Percentiles rank a stretch among this genome's conserved stretches.
Evolutionary conservation across 352 stramenopile species (phyloP).

Genomic region (Phytopythium boreale): DNA sequence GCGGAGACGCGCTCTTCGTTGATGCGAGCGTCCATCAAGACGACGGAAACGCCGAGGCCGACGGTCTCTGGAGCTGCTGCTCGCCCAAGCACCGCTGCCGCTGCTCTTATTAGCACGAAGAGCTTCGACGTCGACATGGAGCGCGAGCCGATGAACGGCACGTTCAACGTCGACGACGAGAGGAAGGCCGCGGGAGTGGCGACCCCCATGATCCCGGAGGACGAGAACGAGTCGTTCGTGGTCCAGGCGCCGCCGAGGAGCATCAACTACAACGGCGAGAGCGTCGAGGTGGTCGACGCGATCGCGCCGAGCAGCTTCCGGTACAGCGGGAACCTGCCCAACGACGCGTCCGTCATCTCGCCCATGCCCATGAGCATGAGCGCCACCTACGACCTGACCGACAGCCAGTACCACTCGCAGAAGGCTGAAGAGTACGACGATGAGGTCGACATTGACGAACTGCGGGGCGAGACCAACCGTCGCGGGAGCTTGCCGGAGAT

Average conservation of each 20-base stretch:
- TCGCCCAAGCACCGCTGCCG: slow-evolving; percentile 13
- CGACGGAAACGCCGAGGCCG: background rate
- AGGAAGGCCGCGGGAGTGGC: slow-evolving; percentile 7
- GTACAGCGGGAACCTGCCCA: slow-evolving; percentile 45
- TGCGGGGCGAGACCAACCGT: slow-evolving; percentile 19
- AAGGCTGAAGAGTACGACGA: slow-evolving; percentile 75
- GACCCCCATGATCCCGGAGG: background rate
- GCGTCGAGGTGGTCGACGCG: slow-evolving; percentile 46
- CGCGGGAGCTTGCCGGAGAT: slow-evolving; percentile 40
- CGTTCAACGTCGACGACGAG: slow-evolving; percentile 53
- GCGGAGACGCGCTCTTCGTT: slow-evolving; percentile 33
- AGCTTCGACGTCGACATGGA: slow-evolving; percentile 68
- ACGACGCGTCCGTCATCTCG: slow-evolving; percentile 35
- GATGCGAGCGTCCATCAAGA: slow-evolving; percentile 21
- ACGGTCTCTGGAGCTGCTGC: background rate
- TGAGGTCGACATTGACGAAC: slow-evolving; percentile 26
- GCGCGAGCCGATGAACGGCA: slow-evolving; percentile 36
- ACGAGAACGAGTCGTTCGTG: slow-evolving; percentile 17
- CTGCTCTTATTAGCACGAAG: slow-evolving; percentile 12
- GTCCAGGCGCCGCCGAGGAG: slow-evolving; percentile 51
- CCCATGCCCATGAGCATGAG: slow-evolving; percentile 46
- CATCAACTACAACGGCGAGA: slow-evolving; percentile 63
- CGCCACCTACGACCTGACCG: slow-evolving; percentile 58
- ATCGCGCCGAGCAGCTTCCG: slow-evolving; percentile 61
- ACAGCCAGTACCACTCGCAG: slow-evolving; percentile 69